These are phyloP conservation scores for Tripidium arundinaceum DNA, from an alignment of 202 grass and related monocot species.

Conservation along the genomic window DNA sequence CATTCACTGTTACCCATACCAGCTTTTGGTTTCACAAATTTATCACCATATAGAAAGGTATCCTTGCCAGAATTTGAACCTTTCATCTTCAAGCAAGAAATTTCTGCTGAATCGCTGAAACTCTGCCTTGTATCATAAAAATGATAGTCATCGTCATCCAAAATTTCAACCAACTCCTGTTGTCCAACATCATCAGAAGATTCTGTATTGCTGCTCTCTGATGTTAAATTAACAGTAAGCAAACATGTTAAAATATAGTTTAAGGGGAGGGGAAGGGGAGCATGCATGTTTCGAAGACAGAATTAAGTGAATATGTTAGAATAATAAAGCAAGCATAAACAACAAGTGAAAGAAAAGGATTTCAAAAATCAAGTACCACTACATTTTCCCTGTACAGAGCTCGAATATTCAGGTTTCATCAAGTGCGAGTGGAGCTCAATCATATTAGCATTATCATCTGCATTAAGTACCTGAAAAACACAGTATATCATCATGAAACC, in stretches of 20 bases:
- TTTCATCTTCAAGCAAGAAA: slow-evolving; percentile 23
- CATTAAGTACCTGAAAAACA: slow-evolving; percentile 40
- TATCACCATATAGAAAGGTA: background rate
- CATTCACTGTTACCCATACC: background rate
- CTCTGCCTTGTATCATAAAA: slow-evolving; percentile 71
- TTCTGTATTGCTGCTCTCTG: slow-evolving; percentile 75
- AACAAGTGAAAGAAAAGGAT: slow-evolving; percentile 1
- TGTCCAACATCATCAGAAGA: slow-evolving; percentile 65
- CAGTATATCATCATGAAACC: slow-evolving; percentile 20
- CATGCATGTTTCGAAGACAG: background rate
- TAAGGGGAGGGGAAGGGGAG: background rate
- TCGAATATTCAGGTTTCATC: slow-evolving; percentile 50
- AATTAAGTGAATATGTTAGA: background rate
- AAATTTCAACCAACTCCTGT: slow-evolving; percentile 50
- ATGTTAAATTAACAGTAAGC: slow-evolving; percentile 9
- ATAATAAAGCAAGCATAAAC: slow-evolving; percentile 1
- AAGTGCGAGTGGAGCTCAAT: slow-evolving; percentile 26
- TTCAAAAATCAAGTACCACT: slow-evolving; percentile 58
- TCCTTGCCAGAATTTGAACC: slow-evolving; percentile 15
- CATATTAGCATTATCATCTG: slow-evolving; percentile 32
- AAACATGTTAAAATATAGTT: background rate
- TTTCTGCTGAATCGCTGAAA: slow-evolving; percentile 45
- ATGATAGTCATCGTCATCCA: slow-evolving; percentile 49
- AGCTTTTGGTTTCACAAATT: slow-evolving; percentile 27
- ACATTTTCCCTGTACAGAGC: slow-evolving; percentile 46